Conservation (phyloP, 1,139 yeast genomes). For the Debaryomyces coudertii region DNA sequence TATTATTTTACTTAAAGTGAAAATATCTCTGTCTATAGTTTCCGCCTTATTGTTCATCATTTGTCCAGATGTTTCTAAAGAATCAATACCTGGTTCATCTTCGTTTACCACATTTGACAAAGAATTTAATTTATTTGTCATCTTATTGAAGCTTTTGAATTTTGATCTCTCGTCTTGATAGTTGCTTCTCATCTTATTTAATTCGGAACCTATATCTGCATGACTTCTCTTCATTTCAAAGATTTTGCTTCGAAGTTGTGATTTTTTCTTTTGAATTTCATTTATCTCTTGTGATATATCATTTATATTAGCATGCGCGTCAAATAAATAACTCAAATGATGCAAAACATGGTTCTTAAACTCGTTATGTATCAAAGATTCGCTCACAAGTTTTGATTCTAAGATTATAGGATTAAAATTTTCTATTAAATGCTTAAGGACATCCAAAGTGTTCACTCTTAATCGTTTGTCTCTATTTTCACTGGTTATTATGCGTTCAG, state of each 20-base stretch:
- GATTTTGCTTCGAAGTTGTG: slow-evolving; percentile 42
- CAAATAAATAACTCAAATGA: slow-evolving; percentile 36
- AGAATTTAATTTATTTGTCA: not conserved
- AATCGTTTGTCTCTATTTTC: slow-evolving; percentile 29
- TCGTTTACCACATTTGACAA: not conserved
- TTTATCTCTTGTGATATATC: slow-evolving; percentile 41
- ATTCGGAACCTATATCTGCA: slow-evolving; percentile 39
- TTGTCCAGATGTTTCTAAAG: not conserved
- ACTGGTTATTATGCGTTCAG: slow-evolving; percentile 31
- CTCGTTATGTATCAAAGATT: slow-evolving; percentile 29
- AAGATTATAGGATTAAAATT: slow-evolving; percentile 28
- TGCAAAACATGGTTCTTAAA: slow-evolving; percentile 35
- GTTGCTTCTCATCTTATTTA: slow-evolving; percentile 39
- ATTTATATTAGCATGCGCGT: slow-evolving; percentile 45
- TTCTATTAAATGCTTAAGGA: slow-evolving; percentile 35
- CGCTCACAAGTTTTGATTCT: slow-evolving; percentile 23
- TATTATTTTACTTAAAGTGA: slow-evolving; percentile 27
- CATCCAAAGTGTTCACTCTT: slow-evolving; percentile 41
- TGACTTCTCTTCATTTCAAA: slow-evolving; percentile 43
- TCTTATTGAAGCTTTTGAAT: slow-evolving; percentile 24
- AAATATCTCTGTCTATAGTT: slow-evolving; percentile 18
- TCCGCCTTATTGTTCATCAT: slow-evolving; percentile 11
- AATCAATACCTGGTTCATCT: not conserved
- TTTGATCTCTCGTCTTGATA: slow-evolving; percentile 29
- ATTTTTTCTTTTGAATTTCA: slow-evolving; percentile 43